These are phyloP conservation scores for Thalassiosira ordinaria DNA, from an alignment of 352 stramenopile species.

Conservation along the genomic window DNA sequence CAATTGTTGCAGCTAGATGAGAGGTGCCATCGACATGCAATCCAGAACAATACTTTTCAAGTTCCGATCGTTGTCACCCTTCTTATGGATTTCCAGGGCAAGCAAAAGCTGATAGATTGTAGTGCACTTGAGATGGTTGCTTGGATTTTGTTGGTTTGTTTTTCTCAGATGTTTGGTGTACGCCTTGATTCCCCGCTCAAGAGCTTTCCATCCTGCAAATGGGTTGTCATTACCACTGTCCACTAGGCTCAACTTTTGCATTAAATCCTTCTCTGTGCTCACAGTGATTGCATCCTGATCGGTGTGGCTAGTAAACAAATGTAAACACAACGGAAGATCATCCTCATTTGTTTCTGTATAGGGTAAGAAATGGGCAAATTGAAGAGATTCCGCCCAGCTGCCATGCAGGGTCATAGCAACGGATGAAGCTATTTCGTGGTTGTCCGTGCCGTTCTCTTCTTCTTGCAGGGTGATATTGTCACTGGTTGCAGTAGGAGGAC, in stretches of 20 bases:
- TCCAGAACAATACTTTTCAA: slow-evolving; percentile 21
- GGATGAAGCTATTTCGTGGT: background rate
- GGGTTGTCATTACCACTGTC: slow-evolving; percentile 31
- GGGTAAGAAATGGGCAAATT: slow-evolving; percentile 14
- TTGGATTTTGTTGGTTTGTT: slow-evolving; percentile 59
- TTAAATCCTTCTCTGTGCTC: slow-evolving; percentile 45
- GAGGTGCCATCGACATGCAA: background rate
- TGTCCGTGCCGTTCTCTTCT: background rate
- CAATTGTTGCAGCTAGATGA: background rate
- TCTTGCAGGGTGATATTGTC: background rate
- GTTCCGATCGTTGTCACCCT: slow-evolving; percentile 29
- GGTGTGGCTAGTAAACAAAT: slow-evolving; percentile 18
- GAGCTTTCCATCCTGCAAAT: slow-evolving; percentile 70
- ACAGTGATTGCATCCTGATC: slow-evolving; percentile 22
- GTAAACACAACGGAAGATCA: slow-evolving; percentile 1
- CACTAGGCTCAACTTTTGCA: slow-evolving; percentile 47
- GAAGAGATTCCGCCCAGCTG: slow-evolving; percentile 23
- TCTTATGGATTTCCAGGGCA: slow-evolving; percentile 29
- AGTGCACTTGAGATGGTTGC: slow-evolving; percentile 24
- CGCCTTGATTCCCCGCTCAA: slow-evolving; percentile 52
- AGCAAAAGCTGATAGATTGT: slow-evolving; percentile 37
- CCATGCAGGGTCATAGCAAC: slow-evolving; percentile 11
- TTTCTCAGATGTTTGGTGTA: slow-evolving; percentile 18
- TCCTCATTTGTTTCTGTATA: background rate
- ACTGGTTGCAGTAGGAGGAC: too few relatives aligned